These are phyloP conservation scores for Mucor sp. DNA, from an alignment of 371 early-diverging fungal species.

Conservation along the genomic window DNA sequence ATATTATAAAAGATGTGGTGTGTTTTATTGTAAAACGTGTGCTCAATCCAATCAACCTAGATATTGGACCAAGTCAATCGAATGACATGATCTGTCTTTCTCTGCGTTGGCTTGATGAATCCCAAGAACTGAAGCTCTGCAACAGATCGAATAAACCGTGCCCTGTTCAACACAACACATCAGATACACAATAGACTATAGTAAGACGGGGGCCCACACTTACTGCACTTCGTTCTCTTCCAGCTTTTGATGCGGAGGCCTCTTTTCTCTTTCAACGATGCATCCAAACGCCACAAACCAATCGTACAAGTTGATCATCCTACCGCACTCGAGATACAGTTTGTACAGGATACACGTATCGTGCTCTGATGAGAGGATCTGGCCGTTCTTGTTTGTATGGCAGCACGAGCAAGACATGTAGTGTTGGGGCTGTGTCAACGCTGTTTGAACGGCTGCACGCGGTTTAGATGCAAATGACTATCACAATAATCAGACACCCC, in stretches of 20 bases:
- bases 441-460: conserved; percentile 81
- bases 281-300: conserved; percentile 84
- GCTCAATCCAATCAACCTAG: conserved; percentile 18
- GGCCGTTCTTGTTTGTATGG: conserved; percentile 29
- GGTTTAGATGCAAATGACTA: conserved; percentile 85
- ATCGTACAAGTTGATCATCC: conserved; percentile 92
- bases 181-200: too few species aligned
- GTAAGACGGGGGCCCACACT: too few species aligned
- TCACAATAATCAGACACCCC: too few species aligned
- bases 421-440: conserved; percentile 71
- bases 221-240: conserved; percentile 54
- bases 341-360: conserved; percentile 88
- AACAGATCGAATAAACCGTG: conserved; percentile 84
- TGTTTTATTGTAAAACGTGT: too few species aligned
- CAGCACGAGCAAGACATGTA: conserved; percentile 84
- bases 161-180: conserved; percentile 41
- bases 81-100: conserved; percentile 92
- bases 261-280: conserved; percentile 57
- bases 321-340: conserved; percentile 89
- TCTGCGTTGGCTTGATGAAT: conserved; percentile 82
- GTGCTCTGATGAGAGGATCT: conserved; percentile 63
- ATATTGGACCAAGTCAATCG: conserved; percentile 84
- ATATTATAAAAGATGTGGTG: not conserved
- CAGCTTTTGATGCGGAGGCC: conserved; percentile 27
- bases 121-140: conserved; percentile 89